Percentiles rank a stretch among this genome's conserved stretches.
These are phyloP conservation scores for Pichia nakasei DNA, from an alignment of 805 yeast genomes.

Conservation along the genomic window DNA sequence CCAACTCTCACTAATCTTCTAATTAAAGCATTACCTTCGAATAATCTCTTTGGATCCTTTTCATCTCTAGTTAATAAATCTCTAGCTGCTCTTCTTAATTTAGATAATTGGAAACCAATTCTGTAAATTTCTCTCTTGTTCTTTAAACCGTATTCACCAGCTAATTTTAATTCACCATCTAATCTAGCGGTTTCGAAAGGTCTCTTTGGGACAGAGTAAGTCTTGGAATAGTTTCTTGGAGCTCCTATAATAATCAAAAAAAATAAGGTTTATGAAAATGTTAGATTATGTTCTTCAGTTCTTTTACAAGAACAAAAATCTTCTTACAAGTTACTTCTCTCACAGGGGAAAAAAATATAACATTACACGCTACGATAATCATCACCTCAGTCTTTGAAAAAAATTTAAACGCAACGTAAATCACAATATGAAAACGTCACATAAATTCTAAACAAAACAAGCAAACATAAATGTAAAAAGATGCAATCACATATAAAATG, in stretches of 20 bases:
- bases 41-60: slow-evolving; percentile 99
- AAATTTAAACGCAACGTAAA: too few species aligned
- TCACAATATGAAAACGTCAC: too few species aligned
- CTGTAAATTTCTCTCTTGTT: slow-evolving; percentile 99
- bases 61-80: slow-evolving; percentile 99
- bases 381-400: too few species aligned
- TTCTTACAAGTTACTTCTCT: too few species aligned
- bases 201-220: slow-evolving; percentile 98
- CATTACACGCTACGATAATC: too few species aligned
- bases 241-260: slow-evolving; percentile 51
- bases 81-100: slow-evolving; percentile 99
- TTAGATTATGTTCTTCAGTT: too few species aligned
- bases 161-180: slow-evolving; percentile 98
- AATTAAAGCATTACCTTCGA: slow-evolving; percentile 99
- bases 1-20: slow-evolving; percentile 99
- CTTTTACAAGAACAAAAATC: too few species aligned
- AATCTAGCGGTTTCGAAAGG: slow-evolving; percentile 99
- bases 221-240: slow-evolving; percentile 99
- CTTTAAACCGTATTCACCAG: slow-evolving; percentile 99
- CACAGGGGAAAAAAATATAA: too few species aligned
- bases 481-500: too few species aligned
- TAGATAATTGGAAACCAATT: slow-evolving; percentile 97
- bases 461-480: too few species aligned
- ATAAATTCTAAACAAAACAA: too few species aligned
- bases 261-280: background rate